These are phyloP conservation scores for Globisporangium irregulare DNA, from an alignment of 352 stramenopile genomes.

Conservation along the genomic window DNA sequence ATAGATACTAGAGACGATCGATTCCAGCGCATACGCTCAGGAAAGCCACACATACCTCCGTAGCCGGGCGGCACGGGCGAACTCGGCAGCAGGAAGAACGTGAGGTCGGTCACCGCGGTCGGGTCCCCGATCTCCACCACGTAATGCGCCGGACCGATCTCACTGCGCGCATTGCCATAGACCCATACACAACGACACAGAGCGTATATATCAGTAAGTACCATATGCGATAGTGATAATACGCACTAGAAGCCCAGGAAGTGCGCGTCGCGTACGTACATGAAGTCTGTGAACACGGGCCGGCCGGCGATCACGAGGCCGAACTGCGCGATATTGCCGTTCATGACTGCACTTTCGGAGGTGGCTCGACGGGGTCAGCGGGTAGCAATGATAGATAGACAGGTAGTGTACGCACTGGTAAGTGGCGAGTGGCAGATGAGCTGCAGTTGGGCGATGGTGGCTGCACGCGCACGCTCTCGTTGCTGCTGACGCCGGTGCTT, in stretches of 20 bases:
- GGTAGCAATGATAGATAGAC: not conserved
- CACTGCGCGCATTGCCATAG: conserved; percentile 19
- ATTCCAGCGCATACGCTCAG: not conserved
- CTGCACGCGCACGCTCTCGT: not conserved
- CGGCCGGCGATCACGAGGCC: not conserved
- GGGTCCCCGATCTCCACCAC: conserved; percentile 61
- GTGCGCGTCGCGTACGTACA: not conserved
- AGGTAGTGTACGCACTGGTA: not conserved
- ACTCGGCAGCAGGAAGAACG: conserved; percentile 68
- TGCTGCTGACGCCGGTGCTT: not conserved
- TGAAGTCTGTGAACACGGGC: not conserved
- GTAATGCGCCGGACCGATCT: conserved; percentile 61
- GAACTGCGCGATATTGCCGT: not conserved
- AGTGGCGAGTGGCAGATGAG: not conserved
- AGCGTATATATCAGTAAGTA: not conserved
- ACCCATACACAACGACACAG: not conserved
- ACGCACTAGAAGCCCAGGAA: not conserved
- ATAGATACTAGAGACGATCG: not conserved
- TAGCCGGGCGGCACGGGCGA: conserved; percentile 35
- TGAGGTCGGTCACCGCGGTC: conserved; percentile 58
- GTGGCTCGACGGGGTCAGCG: no score
- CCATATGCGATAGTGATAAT: not conserved
- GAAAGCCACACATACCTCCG: not conserved
- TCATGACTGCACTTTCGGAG: not conserved
- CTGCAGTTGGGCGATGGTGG: not conserved